Base-by-base conservation (phyloP, 805 yeast species). In the Saturnispora hagleri region DNA sequence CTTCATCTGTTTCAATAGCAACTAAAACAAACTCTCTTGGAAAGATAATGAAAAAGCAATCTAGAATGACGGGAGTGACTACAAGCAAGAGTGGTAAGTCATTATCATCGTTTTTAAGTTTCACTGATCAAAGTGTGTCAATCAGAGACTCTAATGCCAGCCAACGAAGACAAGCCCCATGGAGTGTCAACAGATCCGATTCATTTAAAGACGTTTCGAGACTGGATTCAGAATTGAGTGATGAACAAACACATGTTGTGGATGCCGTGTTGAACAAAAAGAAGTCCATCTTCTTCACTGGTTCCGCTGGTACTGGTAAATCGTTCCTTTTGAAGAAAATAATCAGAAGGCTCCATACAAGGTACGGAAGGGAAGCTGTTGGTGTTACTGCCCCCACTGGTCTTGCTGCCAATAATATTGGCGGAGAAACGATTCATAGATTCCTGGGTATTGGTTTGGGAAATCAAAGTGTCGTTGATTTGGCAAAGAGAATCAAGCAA, bases 361-460 rank as follows among this genome's bases (percentile, higher is more conserved):
- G 74, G 43, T 73, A 79, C 62, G 71, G 74, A 1, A 61, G 65
- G 1, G 71, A 71, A 12, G 66, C 72, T 0, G 87, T 93, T 3
- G 96, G 95, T 0, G 81, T 93, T 4, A 89, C 98, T 0, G 99
- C 99, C 0, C 86, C 97, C 0, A 93, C 99, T 0, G 99, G 99
- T 1, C 71, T 93, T 55, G 99, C 99, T 0, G 99, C 97, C 0
- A 84, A 89, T 42, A 89, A 89, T 60, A 86, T 93, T 59, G 96
- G 95, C 2, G 99, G 99, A 24, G 79, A 77, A 31, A 93, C 99
- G 0, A 72, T 93, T 28, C 95, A 91, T 65, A 75, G 86, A 60
- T 89, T 83, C 69, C 79, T 96, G 0, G 95, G 96, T 1, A 78
- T 89, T 50, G 98, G 98, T 0, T 66, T 89, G 1, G 96, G 93